Base-by-base conservation (phyloP, 169 alveolate species). In the Amoebophrya sp. region DNA sequence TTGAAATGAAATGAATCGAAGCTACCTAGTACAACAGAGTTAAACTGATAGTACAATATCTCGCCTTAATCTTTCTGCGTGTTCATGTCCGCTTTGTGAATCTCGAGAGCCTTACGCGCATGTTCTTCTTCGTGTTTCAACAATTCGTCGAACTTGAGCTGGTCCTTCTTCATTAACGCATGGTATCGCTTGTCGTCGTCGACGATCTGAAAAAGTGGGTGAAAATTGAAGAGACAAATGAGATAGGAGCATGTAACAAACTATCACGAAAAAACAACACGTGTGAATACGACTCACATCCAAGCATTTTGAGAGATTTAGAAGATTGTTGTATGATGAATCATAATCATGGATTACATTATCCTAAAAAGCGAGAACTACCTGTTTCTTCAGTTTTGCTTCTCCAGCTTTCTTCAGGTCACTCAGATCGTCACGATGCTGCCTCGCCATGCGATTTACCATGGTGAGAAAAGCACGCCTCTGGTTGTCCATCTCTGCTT, bases 111-210 rank as follows among this genome's bases (percentile, higher is more conserved):
- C 2, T 65, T 26, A 36, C n/a, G 10, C 36, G 83, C 83, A 36
- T 65, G 83, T 36, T 65, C 83, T 36, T 65, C 38, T 36, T 65
- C 83, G 39, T 65, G 83, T 1, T 6, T 29, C 38, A 12, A 65
- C 83, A 65, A 36, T 29, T 65, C 83, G 83, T 65, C 83, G 83
- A 65, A 65, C 33, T 65, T 65, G 39, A 65, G 2, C 83, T 65
- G 83, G 83, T 65, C 83, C 83, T 65, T 65, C 83, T 65, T 65
- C 83, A 65, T 65, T 36, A 65, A 36, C 26, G 83, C 83, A 36
- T 65, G 83, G 83, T 65, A 65, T 36, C 83, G 83, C 33, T 65
- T 65, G 83, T 65, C 33, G 83, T 65, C 83, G 36, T 29, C 83
- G 83, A 26, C 83, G 26, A 65, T 65, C 83, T 65, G n/a, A n/a